Base-by-base conservation (phyloP, 1,139 yeast genomes). In the Meyerozyma elateridarum region DNA sequence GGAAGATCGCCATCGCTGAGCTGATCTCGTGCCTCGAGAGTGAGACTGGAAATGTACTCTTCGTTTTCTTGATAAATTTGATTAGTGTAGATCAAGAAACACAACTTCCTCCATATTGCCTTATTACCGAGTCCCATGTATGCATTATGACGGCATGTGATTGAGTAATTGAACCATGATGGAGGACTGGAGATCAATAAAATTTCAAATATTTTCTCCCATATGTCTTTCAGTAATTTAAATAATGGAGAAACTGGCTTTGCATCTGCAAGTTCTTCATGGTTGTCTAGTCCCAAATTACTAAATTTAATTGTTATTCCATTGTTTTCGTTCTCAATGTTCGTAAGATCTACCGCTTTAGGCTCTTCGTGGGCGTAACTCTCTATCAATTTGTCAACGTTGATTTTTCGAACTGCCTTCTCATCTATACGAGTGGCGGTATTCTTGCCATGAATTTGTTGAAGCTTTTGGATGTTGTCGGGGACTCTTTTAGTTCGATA, bases 81-180 rank as follows among this genome's bases (percentile, higher is more conserved):
- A 14, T 48, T 49, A 0, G 81, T 71, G 46, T 79, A 85, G 3
- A 79, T 67, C 36, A 71, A 49, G 36, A 67, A 44, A 41, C 85
- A 73, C 29, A 85, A 51, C 12, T 60, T 58, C 36, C 75, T 64
- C 83, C 87, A 85, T 1, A 78, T 59, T 3, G 62, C 54, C 9
- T 71, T 61, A 19, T 72, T 63, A 9, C 66, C 64, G 39, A 82
- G 74, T 6, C 85, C 88, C n/a, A 83, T 46, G 36, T 62, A 69
- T 7, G 87, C 77, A 35, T 81, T 55, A 44, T 66, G 69, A 39
- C 71, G 69, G 54, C 95, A 85, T 0, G 81, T 67, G 32, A 74
- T 58, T 4, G 88, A 68, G 33, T 81, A 61, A 33, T 68, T 64
- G 25, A 84, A 72, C 82, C 94, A 85, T 3, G 85, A 63, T 30